Evolutionary conservation across 257 asterid species (phyloP).

Genomic region (Eucommia ulmoides): DNA sequence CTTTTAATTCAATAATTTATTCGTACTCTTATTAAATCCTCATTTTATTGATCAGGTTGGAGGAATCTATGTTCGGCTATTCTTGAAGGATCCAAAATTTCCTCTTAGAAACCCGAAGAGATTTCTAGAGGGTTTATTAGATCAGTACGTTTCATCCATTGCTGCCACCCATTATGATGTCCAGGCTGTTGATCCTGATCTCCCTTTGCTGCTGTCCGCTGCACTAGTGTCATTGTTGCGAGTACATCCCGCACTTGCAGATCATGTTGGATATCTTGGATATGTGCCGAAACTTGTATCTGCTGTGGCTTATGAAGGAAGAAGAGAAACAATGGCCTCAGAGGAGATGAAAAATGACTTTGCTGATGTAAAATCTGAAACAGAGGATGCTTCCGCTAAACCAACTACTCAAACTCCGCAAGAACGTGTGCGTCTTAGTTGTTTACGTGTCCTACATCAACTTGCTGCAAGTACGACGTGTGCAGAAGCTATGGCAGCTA

Average conservation of each 20-base stretch:
- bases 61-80: conserved; percentile 86
- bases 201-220: conserved; percentile 93
- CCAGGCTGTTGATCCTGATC: conserved; percentile 77
- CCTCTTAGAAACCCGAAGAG: conserved; percentile 95
- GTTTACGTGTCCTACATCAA: conserved; percentile 94
- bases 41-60: conserved; percentile 78
- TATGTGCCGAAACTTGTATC: conserved; percentile 93
- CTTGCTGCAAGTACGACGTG: conserved; percentile 97
- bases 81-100: conserved; percentile 96
- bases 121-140: conserved; percentile 88
- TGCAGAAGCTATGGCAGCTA: conserved; percentile 99
- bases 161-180: conserved; percentile 72
- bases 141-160: conserved; percentile 93
- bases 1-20: too few species aligned
- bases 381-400: conserved; percentile 45
- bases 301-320: conserved; percentile 89
- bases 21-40: too few species aligned
- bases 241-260: conserved; percentile 97
- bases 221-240: conserved; percentile 89
- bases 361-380: conserved; percentile 26
- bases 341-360: conserved; percentile 22
- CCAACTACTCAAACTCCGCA: conserved; percentile 66
- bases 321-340: conserved; percentile 88
- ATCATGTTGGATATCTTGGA: conserved; percentile 97
- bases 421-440: conserved; percentile 93